phyloP scores from a whole-genome alignment of 371 early-diverging fungal genomes.

The Mucor mucedo region DNA sequence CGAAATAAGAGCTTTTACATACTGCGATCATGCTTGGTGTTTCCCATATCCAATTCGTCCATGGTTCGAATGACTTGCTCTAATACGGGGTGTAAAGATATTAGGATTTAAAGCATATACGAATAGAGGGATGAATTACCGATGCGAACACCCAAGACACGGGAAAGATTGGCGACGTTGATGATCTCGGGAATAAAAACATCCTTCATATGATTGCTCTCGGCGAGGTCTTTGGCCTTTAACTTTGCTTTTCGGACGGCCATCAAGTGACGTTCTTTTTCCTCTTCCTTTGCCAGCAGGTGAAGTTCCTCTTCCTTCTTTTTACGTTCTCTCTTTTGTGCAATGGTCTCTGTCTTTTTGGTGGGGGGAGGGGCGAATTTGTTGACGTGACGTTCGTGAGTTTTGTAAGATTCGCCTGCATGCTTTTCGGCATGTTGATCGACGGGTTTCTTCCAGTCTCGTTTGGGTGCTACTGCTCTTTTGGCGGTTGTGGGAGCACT shows the following conservation, averaged over 20 bases:
- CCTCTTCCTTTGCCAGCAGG: constrained; percentile 32
- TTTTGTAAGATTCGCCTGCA: constrained; percentile 31
- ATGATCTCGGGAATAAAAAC: constrained; percentile 85
- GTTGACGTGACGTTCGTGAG: constrained; percentile 34
- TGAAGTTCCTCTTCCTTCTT: constrained; percentile 41
- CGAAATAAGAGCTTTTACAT: constrained; percentile 24
- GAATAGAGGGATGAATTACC: constrained; percentile 34
- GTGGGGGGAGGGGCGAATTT: constrained; percentile 27
- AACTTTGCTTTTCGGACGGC: constrained; percentile 32
- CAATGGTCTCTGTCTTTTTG: constrained; percentile 21
- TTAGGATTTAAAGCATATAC: neutral
- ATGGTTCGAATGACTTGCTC: constrained; percentile 73
- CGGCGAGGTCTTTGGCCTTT: constrained; percentile 34
- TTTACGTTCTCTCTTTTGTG: constrained; percentile 40
- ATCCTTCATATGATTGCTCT: constrained; percentile 52
- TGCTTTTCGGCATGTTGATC: constrained; percentile 41
- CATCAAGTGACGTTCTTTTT: constrained; percentile 28
- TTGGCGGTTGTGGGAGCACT: neutral
- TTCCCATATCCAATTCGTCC: constrained; percentile 78
- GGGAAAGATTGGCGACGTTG: constrained; percentile 81
- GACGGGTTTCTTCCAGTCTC: constrained; percentile 42
- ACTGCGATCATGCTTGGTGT: constrained; percentile 70
- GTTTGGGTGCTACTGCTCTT: constrained; percentile 27
- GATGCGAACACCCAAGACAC: constrained; percentile 76
- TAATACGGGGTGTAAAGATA: constrained; percentile 15